Percentiles rank a stretch among this genome's conserved stretches.
Conservation (phyloP, 192 early-diverging fungal genomes). For the Backusella liffmaniae region DNA sequence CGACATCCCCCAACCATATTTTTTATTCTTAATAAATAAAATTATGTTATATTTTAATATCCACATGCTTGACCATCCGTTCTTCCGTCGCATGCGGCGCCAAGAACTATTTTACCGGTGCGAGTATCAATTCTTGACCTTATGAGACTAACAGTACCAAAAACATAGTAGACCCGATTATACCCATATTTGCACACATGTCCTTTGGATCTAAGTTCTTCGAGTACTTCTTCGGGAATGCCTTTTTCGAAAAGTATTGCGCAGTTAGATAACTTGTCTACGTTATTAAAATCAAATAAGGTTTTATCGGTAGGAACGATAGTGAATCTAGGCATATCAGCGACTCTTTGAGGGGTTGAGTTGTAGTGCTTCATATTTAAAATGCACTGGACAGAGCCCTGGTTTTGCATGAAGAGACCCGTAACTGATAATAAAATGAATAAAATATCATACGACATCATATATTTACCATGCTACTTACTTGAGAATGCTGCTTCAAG, state of each 20-base stretch:
- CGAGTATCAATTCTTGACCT: conserved; percentile 32
- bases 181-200: conserved; percentile 44
- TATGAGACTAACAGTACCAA: conserved; percentile 77
- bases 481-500: conserved; percentile 48
- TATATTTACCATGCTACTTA: background rate
- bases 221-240: conserved; percentile 37
- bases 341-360: conserved; percentile 54
- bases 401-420: conserved; percentile 80
- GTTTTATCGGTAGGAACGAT: conserved; percentile 40
- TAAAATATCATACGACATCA: background rate
- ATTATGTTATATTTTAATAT: conserved; percentile 26
- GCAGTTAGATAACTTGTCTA: conserved; percentile 20
- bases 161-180: conserved; percentile 25
- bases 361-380: conserved; percentile 60
- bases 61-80: conserved; percentile 55
- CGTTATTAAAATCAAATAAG: conserved; percentile 11
- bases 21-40: background rate
- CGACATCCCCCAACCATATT: background rate
- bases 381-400: conserved; percentile 78
- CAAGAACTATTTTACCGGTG: conserved; percentile 42
- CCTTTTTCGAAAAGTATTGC: conserved; percentile 65
- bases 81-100: conserved; percentile 54
- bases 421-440: conserved; percentile 50
- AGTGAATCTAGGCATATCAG: conserved; percentile 66
- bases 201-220: conserved; percentile 52